These are phyloP conservation scores for Fragaria ananassa DNA, from an alignment of 306 rosid genomes.

Conservation along the genomic window DNA sequence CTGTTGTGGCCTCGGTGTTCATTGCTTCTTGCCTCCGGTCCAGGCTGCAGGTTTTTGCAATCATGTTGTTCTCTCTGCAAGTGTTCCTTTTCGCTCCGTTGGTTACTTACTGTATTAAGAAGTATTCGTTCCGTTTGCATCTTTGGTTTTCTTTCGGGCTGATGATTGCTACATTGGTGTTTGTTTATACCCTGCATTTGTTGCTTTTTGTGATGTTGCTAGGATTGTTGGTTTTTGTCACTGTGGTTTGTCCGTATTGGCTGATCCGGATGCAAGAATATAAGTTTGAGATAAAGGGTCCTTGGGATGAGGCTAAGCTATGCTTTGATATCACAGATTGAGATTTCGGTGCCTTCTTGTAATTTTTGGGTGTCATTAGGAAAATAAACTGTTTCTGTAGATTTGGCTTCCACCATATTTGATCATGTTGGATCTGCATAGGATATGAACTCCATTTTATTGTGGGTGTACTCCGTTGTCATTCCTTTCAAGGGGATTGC, in stretches of 20 bases:
- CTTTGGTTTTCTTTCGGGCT: conserved; percentile 64
- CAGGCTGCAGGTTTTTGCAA: conserved; percentile 70
- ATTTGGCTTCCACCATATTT: not conserved
- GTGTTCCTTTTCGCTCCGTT: conserved; percentile 90
- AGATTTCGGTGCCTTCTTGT: not conserved
- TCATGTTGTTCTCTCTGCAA: conserved; percentile 82
- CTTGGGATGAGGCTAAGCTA: conserved; percentile 98
- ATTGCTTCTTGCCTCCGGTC: conserved; percentile 86
- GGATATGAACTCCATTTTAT: not conserved
- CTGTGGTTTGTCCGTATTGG: conserved; percentile 82
- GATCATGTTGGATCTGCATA: not conserved
- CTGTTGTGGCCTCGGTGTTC: conserved; percentile 83
- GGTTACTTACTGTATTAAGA: conserved; percentile 71
- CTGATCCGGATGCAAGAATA: conserved; percentile 81
- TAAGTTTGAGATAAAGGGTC: conserved; percentile 90
- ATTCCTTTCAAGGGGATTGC: not conserved
- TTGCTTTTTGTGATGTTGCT: conserved; percentile 61
- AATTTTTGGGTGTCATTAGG: not conserved
- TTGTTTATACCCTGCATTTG: conserved; percentile 56
- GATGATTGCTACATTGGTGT: conserved; percentile 50
- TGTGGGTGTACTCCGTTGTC: not conserved
- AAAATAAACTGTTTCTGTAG: not conserved
- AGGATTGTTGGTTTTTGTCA: conserved; percentile 68
- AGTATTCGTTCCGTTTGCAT: conserved; percentile 63
- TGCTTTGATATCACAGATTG: conserved; percentile 85